These are phyloP conservation scores for Pythium grandisporangium DNA, from an alignment of 352 stramenopile genomes.

Conservation along the genomic window DNA sequence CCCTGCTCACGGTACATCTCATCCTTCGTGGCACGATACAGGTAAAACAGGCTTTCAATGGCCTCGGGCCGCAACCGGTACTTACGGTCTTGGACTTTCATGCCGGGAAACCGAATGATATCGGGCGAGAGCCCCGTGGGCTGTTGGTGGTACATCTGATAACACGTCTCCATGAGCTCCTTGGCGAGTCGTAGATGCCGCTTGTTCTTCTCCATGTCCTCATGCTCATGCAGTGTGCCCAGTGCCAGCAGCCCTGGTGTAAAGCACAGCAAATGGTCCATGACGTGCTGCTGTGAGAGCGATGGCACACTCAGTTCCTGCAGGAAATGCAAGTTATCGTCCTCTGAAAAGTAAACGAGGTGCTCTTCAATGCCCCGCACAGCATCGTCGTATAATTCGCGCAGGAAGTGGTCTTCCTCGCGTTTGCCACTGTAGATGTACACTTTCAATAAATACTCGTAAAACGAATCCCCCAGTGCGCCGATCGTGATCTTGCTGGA, in stretches of 20 bases:
- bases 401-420: conserved; percentile 45
- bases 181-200: conserved; percentile 83
- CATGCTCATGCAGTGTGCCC: conserved; percentile 62
- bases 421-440: conserved; percentile 93
- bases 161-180: conserved; percentile 90
- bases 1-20: conserved; percentile 92
- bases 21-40: conserved; percentile 94
- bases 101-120: conserved; percentile 82
- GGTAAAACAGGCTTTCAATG: conserved; percentile 94
- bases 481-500: conserved; percentile 84
- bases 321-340: conserved; percentile 60
- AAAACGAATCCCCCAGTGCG: conserved; percentile 94
- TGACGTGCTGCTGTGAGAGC: conserved; percentile 50
- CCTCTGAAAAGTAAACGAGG: conserved; percentile 69
- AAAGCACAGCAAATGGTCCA: conserved; percentile 98
- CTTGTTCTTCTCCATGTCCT: conserved; percentile 61
- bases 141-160: conserved; percentile 91
- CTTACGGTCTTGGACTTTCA: conserved; percentile 51
- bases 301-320: conserved; percentile 45
- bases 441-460: conserved; percentile 98
- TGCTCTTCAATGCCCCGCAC: conserved; percentile 91
- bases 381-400: conserved; percentile 91
- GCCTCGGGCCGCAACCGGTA: conserved; percentile 95
- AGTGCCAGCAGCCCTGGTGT: conserved; percentile 90
- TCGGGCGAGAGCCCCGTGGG: conserved; percentile 92